A percentile compares a stretch with the other conserved stretches of the same genome.
These are phyloP conservation scores for Sclerotinia trifoliorum DNA, from an alignment of 2,329 filamentous ascomycete genomes.

Conservation along the genomic window DNA sequence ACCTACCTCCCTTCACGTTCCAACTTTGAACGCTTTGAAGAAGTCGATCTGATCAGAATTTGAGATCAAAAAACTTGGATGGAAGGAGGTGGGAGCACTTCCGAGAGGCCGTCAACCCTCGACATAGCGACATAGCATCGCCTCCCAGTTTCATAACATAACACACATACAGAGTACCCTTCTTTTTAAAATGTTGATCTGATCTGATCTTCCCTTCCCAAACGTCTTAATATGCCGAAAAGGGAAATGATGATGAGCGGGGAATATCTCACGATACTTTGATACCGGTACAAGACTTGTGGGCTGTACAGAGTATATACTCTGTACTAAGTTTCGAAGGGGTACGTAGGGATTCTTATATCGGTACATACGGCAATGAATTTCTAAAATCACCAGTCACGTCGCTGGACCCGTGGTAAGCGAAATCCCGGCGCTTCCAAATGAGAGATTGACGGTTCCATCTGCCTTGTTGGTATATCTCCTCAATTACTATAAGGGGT, in stretches of 20 bases:
- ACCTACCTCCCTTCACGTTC: not conserved
- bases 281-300: not conserved
- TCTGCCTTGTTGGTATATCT: not conserved
- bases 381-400: not conserved
- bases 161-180: too few species aligned
- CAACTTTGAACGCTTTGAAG: not conserved
- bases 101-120: not conserved
- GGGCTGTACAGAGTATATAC: too few species aligned
- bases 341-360: conserved; percentile 1
- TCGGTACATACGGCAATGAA: not conserved
- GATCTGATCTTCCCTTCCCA: not conserved
- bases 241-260: conserved; percentile 10
- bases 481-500: not conserved
- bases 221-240: not conserved
- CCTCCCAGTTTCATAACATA: conserved; percentile 5
- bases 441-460: conserved; percentile 6
- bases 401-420: not conserved
- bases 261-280: conserved; percentile 13
- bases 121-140: not conserved
- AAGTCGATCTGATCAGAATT: not conserved
- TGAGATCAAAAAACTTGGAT: not conserved
- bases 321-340: not conserved
- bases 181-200: not conserved
- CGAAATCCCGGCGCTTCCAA: conserved; percentile 9
- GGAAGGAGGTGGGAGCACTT: not conserved